phyloP scores from a whole-genome alignment of 1,139 yeast genomes.

The Sugiyamaella japonica region DNA sequence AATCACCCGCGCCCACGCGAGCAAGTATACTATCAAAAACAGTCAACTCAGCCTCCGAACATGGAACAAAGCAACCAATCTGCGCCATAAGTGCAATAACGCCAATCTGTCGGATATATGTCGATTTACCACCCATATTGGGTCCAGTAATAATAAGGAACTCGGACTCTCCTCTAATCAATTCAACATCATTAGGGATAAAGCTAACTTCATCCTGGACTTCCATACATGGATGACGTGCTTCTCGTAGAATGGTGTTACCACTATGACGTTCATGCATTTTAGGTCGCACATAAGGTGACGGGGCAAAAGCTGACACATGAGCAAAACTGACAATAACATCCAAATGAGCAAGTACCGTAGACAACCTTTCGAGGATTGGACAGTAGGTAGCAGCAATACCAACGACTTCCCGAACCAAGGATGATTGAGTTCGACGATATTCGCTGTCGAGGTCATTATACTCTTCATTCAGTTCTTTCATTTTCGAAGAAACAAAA shows the following conservation, averaged over 20 bases:
- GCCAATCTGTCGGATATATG: constrained; percentile 90
- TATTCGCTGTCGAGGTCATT: constrained; percentile 63
- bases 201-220: constrained; percentile 85
- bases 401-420: constrained; percentile 77
- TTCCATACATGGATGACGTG: constrained; percentile 94
- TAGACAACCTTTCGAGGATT: constrained; percentile 66
- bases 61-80: constrained; percentile 89
- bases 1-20: constrained; percentile 98
- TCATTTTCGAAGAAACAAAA: constrained; percentile 71
- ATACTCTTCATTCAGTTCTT: constrained; percentile 60
- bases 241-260: constrained; percentile 58
- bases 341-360: constrained; percentile 71
- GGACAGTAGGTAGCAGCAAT: constrained; percentile 81
- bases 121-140: constrained; percentile 98
- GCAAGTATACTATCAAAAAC: constrained; percentile 90
- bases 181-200: constrained; percentile 78
- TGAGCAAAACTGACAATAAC: constrained; percentile 85
- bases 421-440: constrained; percentile 67
- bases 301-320: constrained; percentile 79
- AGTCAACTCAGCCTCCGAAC: constrained; percentile 68
- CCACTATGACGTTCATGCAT: constrained; percentile 57
- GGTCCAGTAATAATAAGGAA: constrained; percentile 94
- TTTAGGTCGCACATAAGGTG: constrained; percentile 73
- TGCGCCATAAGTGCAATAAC: constrained; percentile 88
- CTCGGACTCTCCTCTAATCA: constrained; percentile 54